Percentiles rank a stretch among this genome's conserved stretches.
phyloP scores from a whole-genome alignment of 2,329 filamentous ascomycete genomes.

The Hymenoscyphus salicellus region DNA sequence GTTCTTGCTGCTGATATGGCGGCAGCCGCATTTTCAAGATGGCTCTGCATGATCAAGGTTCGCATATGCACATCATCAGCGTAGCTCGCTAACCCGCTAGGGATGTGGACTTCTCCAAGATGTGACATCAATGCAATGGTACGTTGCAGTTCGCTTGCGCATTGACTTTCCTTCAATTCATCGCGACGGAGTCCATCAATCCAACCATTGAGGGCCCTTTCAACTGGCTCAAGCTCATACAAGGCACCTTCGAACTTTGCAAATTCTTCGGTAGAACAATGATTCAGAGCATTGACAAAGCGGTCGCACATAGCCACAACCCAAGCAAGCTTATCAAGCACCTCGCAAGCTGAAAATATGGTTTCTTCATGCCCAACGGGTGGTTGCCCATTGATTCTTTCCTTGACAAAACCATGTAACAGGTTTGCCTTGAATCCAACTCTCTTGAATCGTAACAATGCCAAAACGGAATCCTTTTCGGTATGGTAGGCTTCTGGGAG shows the following conservation, averaged over 20 bases:
- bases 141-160: slow-evolving; percentile 75
- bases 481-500: slow-evolving; percentile 78
- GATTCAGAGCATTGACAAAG: slow-evolving; percentile 75
- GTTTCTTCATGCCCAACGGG: slow-evolving; percentile 73
- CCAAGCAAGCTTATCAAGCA: slow-evolving; percentile 81
- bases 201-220: slow-evolving; percentile 82
- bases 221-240: slow-evolving; percentile 87
- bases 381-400: slow-evolving; percentile 66
- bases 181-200: slow-evolving; percentile 81
- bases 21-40: slow-evolving; percentile 73
- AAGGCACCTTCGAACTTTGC: slow-evolving; percentile 73
- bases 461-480: slow-evolving; percentile 82
- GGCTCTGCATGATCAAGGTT: slow-evolving; percentile 71
- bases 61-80: slow-evolving; percentile 79
- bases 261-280: slow-evolving; percentile 77
- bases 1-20: slow-evolving; percentile 61
- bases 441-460: slow-evolving; percentile 82
- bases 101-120: slow-evolving; percentile 76
- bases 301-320: slow-evolving; percentile 79
- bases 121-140: slow-evolving; percentile 86
- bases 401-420: slow-evolving; percentile 73
- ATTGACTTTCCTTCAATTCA: slow-evolving; percentile 80
- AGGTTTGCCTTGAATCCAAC: slow-evolving; percentile 84
- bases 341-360: slow-evolving; percentile 74
- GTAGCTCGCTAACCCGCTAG: slow-evolving; percentile 65